A percentile compares a stretch with the other conserved stretches of the same genome.
phyloP scores from a whole-genome alignment of 2,329 filamentous ascomycete species.

The Neopestalotiopsis sp. region DNA sequence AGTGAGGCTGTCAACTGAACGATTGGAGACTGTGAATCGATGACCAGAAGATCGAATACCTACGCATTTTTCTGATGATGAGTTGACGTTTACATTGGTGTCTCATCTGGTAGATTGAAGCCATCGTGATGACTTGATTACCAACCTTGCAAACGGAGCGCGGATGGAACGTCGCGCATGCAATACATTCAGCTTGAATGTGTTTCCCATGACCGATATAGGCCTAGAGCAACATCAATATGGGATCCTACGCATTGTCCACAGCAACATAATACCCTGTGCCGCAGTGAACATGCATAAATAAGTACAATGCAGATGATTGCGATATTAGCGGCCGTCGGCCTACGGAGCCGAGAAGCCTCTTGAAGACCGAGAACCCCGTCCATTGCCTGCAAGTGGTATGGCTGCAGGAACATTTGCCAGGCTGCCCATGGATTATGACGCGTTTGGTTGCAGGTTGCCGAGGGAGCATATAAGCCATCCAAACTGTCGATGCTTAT shows the following conservation, averaged over 20 bases:
- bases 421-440: not conserved
- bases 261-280: not conserved
- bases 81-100: no score
- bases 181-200: not conserved
- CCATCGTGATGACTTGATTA: not conserved
- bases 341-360: not conserved
- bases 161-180: not conserved
- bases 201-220: not conserved
- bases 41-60: no score
- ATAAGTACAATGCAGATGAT: not conserved
- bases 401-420: not conserved
- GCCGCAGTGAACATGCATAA: not conserved
- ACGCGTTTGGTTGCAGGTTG: not conserved
- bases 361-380: not conserved
- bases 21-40: no score
- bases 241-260: not conserved
- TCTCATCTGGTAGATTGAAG: not conserved
- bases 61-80: no score
- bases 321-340: not conserved
- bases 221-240: not conserved
- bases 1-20: not conserved
- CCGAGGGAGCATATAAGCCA: not conserved
- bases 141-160: not conserved
- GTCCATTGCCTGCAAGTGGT: not conserved
- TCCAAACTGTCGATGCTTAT: not conserved